phyloP scores from a whole-genome alignment of 441 rosid species.

The Populus hybrid region DNA sequence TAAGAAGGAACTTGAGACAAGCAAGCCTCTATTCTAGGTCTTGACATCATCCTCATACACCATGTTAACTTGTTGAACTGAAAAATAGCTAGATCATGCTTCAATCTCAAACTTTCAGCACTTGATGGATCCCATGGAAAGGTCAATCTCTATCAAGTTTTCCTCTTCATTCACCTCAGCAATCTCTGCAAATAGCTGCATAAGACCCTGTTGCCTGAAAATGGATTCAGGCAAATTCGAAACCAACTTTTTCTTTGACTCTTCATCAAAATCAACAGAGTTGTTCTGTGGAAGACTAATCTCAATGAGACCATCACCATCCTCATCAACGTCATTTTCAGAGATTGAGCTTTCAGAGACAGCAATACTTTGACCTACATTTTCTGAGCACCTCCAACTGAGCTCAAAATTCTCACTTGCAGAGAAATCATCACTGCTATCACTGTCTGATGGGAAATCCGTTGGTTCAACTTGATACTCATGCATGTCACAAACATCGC shows the following conservation, averaged over 20 bases:
- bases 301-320: conserved; percentile 70
- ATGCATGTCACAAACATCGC: conserved; percentile 21
- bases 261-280: conserved; percentile 20
- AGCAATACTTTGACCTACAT: conserved; percentile 20
- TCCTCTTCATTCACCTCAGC: conserved; percentile 62
- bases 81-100: conserved; percentile 4
- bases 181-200: conserved; percentile 39
- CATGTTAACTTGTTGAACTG: neutral
- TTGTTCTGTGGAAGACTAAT: conserved; percentile 45
- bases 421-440: conserved; percentile 28
- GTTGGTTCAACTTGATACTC: conserved; percentile 30
- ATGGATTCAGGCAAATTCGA: conserved; percentile 26
- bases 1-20: neutral
- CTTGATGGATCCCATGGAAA: conserved; percentile 66
- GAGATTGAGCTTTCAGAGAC: conserved; percentile 27
- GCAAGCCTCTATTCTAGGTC: neutral
- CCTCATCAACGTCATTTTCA: conserved; percentile 35
- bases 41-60: neutral
- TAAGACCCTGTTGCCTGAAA: conserved; percentile 30
- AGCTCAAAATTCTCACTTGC: conserved; percentile 30
- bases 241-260: conserved; percentile 25
- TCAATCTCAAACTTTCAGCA: conserved; percentile 27
- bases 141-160: conserved; percentile 71
- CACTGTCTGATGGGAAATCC: conserved; percentile 37
- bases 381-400: conserved; percentile 27